Evolutionary conservation across 257 asterid genomes (phyloP).

Genomic region (Nicotiana obtusifolia): DNA sequence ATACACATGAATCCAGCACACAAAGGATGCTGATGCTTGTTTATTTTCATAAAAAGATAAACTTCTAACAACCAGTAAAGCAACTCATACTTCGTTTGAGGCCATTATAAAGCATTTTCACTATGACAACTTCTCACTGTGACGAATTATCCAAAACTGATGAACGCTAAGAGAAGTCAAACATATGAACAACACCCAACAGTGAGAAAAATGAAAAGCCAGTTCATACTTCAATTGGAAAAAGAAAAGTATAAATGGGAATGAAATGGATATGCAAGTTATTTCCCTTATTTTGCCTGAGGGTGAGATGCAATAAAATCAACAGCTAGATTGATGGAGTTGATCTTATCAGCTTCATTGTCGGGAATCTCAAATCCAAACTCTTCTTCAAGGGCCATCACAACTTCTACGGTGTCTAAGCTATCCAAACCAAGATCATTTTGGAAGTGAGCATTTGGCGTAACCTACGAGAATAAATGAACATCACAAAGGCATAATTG

Average conservation of each 20-base stretch:
- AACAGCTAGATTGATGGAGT: conserved; percentile 23
- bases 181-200: background rate
- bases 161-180: background rate
- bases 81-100: background rate
- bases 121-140: background rate
- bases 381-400: conserved; percentile 36
- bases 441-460: conserved; percentile 31
- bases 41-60: background rate
- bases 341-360: conserved; percentile 32
- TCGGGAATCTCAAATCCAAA: conserved; percentile 34
- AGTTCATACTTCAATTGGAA: background rate
- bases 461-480: conserved; percentile 15
- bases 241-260: background rate
- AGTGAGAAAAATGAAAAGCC: background rate
- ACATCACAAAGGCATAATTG: background rate
- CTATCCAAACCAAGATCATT: conserved; percentile 39
- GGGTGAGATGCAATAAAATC: conserved; percentile 29
- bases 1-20: background rate
- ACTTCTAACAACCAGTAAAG: background rate
- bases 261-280: background rate
- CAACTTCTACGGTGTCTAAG: conserved; percentile 16
- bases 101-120: background rate
- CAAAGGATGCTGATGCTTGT: background rate
- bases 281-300: conserved; percentile 21
- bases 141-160: background rate